A percentile compares a stretch with the other conserved stretches of the same genome.
These are phyloP conservation scores for Meyerozyma elateridarum DNA, from an alignment of 1,139 yeast genomes.

Conservation along the genomic window DNA sequence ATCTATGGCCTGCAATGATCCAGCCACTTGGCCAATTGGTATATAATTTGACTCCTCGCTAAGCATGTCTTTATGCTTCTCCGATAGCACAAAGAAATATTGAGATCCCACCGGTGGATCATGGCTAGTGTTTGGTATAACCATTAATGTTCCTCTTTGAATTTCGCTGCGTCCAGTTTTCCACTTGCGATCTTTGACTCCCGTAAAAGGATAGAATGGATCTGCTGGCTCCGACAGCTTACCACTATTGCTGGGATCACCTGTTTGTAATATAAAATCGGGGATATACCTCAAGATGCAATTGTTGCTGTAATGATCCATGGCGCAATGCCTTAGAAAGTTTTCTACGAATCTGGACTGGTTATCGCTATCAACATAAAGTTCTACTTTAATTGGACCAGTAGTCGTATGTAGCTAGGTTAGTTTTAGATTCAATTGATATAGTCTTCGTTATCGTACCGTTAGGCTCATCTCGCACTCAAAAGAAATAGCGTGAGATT, in stretches of 20 bases:
- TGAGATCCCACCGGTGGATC: constrained; percentile 22
- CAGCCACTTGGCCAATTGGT: constrained; percentile 18
- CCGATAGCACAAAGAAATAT: constrained; percentile 19
- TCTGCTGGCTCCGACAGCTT: constrained; percentile 16
- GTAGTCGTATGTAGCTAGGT: constrained; percentile 18
- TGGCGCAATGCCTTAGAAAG: constrained; percentile 43
- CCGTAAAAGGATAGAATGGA: constrained; percentile 5
- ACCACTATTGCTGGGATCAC: constrained; percentile 48
- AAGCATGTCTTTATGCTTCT: constrained; percentile 11
- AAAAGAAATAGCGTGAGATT: too few relatives aligned
- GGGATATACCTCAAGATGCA: constrained; percentile 40
- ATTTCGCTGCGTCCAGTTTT: neutral
- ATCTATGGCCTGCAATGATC: constrained; percentile 17
- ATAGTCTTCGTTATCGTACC: too few relatives aligned
- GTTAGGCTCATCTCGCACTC: too few relatives aligned
- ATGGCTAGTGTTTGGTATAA: constrained; percentile 7
- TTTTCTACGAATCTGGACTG: constrained; percentile 17
- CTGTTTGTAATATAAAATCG: constrained; percentile 44
- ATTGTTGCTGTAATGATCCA: constrained; percentile 37
- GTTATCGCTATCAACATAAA: constrained; percentile 9
- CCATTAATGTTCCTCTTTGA: neutral
- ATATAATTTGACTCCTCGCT: constrained; percentile 12
- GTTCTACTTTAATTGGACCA: constrained; percentile 18
- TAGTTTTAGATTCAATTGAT: constrained; percentile 2
- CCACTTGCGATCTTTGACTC: neutral